A percentile compares a stretch with the other conserved stretches of the same genome.
Evolutionary conservation across 2,329 filamentous ascomycete genomes (phyloP).

Genomic region (Colletotrichum musicola): DNA sequence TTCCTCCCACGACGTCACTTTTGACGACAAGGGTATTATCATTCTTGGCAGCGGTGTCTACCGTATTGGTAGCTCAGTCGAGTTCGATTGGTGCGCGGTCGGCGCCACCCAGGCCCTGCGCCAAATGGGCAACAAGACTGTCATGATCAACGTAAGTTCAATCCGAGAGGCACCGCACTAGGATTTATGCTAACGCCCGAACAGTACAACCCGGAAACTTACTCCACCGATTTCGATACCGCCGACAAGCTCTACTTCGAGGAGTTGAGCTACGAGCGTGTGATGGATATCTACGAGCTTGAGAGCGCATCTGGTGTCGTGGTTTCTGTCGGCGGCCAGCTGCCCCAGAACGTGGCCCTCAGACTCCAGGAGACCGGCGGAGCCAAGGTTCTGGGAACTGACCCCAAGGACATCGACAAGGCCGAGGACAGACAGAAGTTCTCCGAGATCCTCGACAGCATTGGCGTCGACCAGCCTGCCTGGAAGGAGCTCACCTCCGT

Average conservation of each 20-base stretch:
- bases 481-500: constrained; percentile 98
- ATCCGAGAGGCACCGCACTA: neutral
- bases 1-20: constrained; percentile 90
- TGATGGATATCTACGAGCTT: constrained; percentile 99
- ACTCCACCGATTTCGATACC: constrained; percentile 85
- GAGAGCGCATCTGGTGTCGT: constrained; percentile 89
- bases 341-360: constrained; percentile 97
- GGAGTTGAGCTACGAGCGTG: constrained; percentile 94
- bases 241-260: constrained; percentile 97
- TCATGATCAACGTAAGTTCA: constrained; percentile 86
- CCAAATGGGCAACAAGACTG: constrained; percentile 93
- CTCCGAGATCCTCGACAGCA: constrained; percentile 95
- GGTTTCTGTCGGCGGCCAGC: constrained; percentile 94
- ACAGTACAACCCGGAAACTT: constrained; percentile 83
- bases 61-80: constrained; percentile 95
- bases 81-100: constrained; percentile 99
- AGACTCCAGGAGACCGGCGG: constrained; percentile 91
- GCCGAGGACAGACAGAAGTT: constrained; percentile 99
- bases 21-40: constrained; percentile 91
- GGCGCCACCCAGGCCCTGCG: constrained; percentile 87
- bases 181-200: constrained; percentile 19
- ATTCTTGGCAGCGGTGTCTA: constrained; percentile 96
- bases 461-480: constrained; percentile 94
- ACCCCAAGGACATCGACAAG: constrained; percentile 96
- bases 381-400: constrained; percentile 91